Conservation (phyloP, 1,139 yeast genomes). For the Pneumocystis oryctolagi region DNA sequence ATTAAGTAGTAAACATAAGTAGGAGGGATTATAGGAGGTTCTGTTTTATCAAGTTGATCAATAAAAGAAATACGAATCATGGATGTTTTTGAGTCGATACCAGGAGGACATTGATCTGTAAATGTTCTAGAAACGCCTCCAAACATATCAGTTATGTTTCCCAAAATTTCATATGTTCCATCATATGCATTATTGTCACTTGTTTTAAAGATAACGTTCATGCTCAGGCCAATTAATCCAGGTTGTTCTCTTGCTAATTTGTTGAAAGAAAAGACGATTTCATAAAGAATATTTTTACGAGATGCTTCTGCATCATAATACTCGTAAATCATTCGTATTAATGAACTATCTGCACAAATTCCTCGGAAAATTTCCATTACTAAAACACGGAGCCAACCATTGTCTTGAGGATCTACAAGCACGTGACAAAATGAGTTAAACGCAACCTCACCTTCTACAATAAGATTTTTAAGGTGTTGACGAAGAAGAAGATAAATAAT, state of each 20-base stretch:
- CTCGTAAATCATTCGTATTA: conserved; percentile 39
- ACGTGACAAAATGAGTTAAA: conserved; percentile 59
- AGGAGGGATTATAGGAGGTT: conserved; percentile 48
- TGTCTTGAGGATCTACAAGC: conserved; percentile 36
- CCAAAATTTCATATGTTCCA: background rate
- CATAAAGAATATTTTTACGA: conserved; percentile 47
- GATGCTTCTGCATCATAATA: conserved; percentile 46
- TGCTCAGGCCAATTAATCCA: conserved; percentile 10
- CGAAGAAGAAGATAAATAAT: conserved; percentile 47
- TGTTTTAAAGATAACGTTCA: conserved; percentile 5
- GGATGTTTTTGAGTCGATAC: conserved; percentile 22
- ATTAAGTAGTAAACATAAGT: conserved; percentile 51
- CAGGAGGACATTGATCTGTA: conserved; percentile 4
- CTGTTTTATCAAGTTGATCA: conserved; percentile 64
- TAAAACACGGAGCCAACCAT: conserved; percentile 56
- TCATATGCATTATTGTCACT: background rate
- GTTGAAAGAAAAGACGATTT: conserved; percentile 36
- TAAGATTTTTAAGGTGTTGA: conserved; percentile 45
- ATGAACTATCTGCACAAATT: conserved; percentile 40
- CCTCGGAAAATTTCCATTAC: conserved; percentile 58
- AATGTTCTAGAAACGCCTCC: conserved; percentile 8
- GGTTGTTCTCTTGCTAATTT: conserved; percentile 18
- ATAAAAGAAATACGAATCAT: conserved; percentile 42
- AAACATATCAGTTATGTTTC: conserved; percentile 9
- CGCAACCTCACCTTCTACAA: conserved; percentile 67